Evolutionary conservation across 345 rosid genomes (phyloP).

Genomic region (Gossypium herbaceum): DNA sequence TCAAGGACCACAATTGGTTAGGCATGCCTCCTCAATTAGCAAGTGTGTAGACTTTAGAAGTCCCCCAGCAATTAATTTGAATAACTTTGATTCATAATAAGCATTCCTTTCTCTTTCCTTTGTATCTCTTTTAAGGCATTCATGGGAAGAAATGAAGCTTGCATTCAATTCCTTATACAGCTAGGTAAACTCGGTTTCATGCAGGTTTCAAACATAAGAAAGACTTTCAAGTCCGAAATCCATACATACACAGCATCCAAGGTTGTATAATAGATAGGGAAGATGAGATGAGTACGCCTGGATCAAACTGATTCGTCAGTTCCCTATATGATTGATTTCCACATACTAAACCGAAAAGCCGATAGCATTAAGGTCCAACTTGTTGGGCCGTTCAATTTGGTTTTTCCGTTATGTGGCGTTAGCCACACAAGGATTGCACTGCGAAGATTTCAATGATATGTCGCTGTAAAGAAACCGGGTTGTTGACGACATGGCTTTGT

Average conservation of each 20-base stretch:
- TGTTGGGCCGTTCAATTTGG: background rate
- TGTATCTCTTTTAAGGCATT: background rate
- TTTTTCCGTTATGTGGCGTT: constrained; percentile 18
- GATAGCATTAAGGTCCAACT: background rate
- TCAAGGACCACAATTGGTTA: background rate
- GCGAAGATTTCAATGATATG: constrained; percentile 18
- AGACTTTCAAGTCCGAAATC: no score
- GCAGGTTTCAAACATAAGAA: no score
- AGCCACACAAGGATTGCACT: background rate
- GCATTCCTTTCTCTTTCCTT: background rate
- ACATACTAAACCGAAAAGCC: background rate
- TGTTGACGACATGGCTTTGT: background rate
- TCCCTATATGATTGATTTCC: background rate
- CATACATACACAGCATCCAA: no score
- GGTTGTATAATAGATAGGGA: background rate
- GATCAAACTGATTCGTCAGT: background rate
- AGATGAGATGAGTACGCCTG: background rate
- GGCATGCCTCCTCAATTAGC: background rate
- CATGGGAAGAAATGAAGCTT: background rate
- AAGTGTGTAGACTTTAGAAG: background rate
- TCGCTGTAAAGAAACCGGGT: constrained; percentile 8
- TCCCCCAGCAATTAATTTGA: background rate
- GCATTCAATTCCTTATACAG: background rate
- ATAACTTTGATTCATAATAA: background rate
- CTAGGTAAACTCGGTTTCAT: no score